These are phyloP conservation scores for Trichoderma simmonsii DNA, from an alignment of 2,329 filamentous ascomycete species.

Conservation along the genomic window DNA sequence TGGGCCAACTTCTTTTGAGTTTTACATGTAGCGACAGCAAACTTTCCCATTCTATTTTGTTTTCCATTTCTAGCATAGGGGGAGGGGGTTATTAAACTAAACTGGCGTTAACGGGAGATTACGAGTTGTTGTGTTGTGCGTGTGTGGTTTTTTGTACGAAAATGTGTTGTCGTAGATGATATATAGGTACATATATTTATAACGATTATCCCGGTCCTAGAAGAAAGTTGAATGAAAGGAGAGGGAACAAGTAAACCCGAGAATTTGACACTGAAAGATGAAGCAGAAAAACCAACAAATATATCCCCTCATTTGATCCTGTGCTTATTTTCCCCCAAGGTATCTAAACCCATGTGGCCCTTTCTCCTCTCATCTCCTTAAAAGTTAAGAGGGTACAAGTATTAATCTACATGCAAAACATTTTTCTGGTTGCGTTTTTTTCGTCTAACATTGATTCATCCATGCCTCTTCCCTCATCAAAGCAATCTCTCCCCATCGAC, in stretches of 20 bases:
- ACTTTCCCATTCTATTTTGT: constrained; percentile 23
- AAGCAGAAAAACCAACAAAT: constrained; percentile 16
- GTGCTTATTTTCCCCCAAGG: constrained; percentile 28
- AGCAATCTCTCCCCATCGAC: neutral
- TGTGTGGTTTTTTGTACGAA: constrained; percentile 34
- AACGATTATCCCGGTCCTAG: neutral
- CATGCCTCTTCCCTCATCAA: neutral
- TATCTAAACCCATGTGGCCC: constrained; percentile 28
- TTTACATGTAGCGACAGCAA: constrained; percentile 18
- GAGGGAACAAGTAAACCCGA: constrained; percentile 22
- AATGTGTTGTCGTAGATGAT: constrained; percentile 20
- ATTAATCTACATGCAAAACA: constrained; percentile 14
- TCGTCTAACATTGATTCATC: neutral
- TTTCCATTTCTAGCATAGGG: constrained; percentile 37
- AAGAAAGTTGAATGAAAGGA: neutral
- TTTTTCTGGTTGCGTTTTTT: neutral
- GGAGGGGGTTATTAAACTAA: constrained; percentile 6
- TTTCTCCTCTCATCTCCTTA: neutral
- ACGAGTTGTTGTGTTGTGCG: constrained; percentile 19
- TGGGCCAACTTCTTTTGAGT: constrained; percentile 13
- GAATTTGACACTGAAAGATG: neutral
- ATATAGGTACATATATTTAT: constrained; percentile 20
- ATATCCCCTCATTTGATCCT: constrained; percentile 26
- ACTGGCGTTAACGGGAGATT: constrained; percentile 1
- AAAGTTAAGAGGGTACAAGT: neutral